These are phyloP conservation scores for Pichia phayaonensis DNA, from an alignment of 805 yeast species.

Conservation along the genomic window DNA sequence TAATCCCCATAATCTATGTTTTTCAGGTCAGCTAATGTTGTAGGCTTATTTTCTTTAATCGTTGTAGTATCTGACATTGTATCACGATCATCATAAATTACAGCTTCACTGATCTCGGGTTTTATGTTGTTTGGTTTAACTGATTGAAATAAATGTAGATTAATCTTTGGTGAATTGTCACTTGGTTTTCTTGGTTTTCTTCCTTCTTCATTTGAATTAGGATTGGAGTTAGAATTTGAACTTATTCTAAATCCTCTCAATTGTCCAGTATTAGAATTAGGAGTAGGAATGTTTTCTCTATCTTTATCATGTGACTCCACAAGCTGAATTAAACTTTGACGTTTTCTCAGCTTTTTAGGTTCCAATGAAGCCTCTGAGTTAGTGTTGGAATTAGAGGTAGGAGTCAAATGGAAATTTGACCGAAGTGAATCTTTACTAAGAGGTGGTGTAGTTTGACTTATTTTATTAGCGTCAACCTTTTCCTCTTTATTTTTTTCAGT, in stretches of 20 bases:
- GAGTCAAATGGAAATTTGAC: slow-evolving; percentile 3
- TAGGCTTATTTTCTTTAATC: not conserved
- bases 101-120: not conserved
- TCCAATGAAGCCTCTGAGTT: not conserved
- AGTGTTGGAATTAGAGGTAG: not conserved
- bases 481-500: not conserved
- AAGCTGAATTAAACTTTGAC: slow-evolving; percentile 8
- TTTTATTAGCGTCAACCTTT: not conserved
- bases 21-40: not conserved
- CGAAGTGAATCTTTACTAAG: not conserved
- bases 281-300: not conserved
- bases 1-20: slow-evolving; percentile 17
- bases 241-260: slow-evolving; percentile 11
- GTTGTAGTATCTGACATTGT: not conserved
- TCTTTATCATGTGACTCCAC: slow-evolving; percentile 1
- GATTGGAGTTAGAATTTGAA: not conserved
- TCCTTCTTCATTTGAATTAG: not conserved
- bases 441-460: not conserved
- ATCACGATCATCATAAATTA: not conserved
- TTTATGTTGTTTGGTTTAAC: not conserved
- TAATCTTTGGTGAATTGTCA: not conserved
- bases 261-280: not conserved
- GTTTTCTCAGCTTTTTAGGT: not conserved
- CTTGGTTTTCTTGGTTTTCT: not conserved
- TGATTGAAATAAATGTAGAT: not conserved